These are phyloP conservation scores for Pseudogymnoascus sp. DNA, from an alignment of 2,329 filamentous ascomycete genomes.

Conservation along the genomic window DNA sequence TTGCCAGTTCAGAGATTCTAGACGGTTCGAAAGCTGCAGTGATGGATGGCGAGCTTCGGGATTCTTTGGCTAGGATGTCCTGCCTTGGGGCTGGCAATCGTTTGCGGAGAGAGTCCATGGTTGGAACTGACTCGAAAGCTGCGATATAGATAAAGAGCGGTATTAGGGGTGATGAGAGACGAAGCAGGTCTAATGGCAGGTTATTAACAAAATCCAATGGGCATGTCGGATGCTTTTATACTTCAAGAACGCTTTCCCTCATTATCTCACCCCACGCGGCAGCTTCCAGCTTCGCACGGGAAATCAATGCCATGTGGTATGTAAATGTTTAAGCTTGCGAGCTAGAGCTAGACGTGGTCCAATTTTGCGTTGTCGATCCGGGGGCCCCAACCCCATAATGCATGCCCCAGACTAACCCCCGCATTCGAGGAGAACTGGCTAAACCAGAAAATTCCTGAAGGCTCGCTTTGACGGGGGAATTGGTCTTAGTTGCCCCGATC, in stretches of 20 bases:
- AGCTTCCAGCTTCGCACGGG: background rate
- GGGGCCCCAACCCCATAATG: background rate
- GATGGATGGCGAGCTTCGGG: background rate
- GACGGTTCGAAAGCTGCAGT: conserved; percentile 24
- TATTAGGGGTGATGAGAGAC: background rate
- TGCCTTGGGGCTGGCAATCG: conserved; percentile 27
- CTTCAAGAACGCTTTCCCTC: background rate
- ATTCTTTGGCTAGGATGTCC: conserved; percentile 20
- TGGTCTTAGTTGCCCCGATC: background rate
- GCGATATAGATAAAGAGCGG: background rate
- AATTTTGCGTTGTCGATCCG: background rate
- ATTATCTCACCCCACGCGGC: background rate
- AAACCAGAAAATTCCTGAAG: background rate
- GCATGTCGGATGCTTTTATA: background rate
- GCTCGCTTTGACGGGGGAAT: background rate
- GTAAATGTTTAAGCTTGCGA: background rate
- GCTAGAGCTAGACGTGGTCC: background rate
- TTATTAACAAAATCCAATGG: background rate
- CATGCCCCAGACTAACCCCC: background rate
- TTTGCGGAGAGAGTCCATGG: conserved; percentile 25
- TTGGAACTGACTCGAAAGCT: conserved; percentile 2
- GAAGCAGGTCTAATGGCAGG: background rate
- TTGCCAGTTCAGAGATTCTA: conserved; percentile 28
- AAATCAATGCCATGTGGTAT: background rate
- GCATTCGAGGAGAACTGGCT: background rate